Evolutionary conservation across 345 rosid genomes (phyloP).

Genomic region (Eucalyptus microcorys): DNA sequence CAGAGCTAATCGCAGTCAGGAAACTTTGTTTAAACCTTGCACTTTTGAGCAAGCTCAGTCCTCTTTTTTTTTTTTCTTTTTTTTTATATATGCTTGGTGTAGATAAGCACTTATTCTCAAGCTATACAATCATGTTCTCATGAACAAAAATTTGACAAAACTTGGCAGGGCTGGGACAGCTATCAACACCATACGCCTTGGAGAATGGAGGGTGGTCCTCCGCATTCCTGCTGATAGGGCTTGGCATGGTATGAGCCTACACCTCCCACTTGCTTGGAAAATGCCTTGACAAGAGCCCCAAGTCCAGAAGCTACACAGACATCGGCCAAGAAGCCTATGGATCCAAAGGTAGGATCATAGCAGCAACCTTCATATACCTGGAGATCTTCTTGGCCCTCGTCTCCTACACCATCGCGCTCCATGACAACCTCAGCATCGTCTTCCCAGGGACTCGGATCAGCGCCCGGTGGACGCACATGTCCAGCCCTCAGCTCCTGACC

Average conservation of each 20-base stretch:
- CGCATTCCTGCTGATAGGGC: conserved; percentile 28
- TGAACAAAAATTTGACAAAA: not conserved
- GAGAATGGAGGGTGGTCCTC: conserved; percentile 69
- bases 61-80: too few species aligned
- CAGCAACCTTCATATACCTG: conserved; percentile 40
- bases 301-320: conserved; percentile 49
- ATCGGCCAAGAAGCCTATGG: conserved; percentile 61
- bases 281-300: conserved; percentile 55
- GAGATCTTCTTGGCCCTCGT: conserved; percentile 72
- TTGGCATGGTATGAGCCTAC: conserved; percentile 10
- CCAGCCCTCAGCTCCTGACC: conserved; percentile 41
- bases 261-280: conserved; percentile 43
- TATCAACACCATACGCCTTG: conserved; percentile 61
- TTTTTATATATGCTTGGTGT: not conserved
- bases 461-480: conserved; percentile 7
- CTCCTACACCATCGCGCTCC: conserved; percentile 74
- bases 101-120: not conserved
- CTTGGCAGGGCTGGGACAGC: conserved; percentile 53
- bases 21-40: not conserved
- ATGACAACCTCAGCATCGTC: conserved; percentile 47
- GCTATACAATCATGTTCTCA: not conserved
- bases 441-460: conserved; percentile 16
- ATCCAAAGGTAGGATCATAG: conserved; percentile 24
- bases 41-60: not conserved
- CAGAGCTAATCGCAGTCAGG: not conserved